Evolutionary conservation across 2,329 filamentous ascomycete species (phyloP), one percentile per base, ranked within the genome.

Genomic region (Huntiella decipiens): DNA sequence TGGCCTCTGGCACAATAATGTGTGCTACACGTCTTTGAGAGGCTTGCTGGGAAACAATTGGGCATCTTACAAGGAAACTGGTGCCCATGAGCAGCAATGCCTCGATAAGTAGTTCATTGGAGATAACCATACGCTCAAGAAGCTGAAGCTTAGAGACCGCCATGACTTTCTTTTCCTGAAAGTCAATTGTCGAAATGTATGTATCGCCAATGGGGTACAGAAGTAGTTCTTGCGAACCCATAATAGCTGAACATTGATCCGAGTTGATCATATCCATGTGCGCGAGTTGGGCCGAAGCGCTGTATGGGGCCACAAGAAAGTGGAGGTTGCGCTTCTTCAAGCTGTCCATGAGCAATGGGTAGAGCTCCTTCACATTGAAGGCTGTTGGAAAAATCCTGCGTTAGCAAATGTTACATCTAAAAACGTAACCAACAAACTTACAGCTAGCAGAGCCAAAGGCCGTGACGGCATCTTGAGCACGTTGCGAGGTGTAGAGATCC

Each of bases 251-350:
- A 50, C 77, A 75, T 55, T 82, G 77, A 43, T 74, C 73, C 8
- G 73, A 73, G 50, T 82, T 70, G 45, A 68, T 62, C 58, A 75
- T 73, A 51, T 82, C 76, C 48, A 93, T 75, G 57, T 88, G 85
- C 39, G 83, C 81, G 51, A 94, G 73, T 78, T 93, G 85, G 49
- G 84, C 83, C 55, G 81, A 79, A 34, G 87, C 85, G 60, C 81
- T 86, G 65, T 85, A 93, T 1, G 88, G 88, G 10, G 88, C 80
- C 38, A 92, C 81, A 41, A 84, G 67, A 56, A 86, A 93, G 50
- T 83, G 73, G 47, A 93, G 65, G 2, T 70, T 69, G 51, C 79
- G 73, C 52, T 77, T 66, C 54, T 72, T 68, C 44, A 96, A 68
- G 46, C 88, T 77, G 28, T 70, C 67, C 61, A 92, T 83, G 35